Base-by-base conservation (phyloP, 1,139 yeast species). In the Casaregolazyma lundiana region DNA sequence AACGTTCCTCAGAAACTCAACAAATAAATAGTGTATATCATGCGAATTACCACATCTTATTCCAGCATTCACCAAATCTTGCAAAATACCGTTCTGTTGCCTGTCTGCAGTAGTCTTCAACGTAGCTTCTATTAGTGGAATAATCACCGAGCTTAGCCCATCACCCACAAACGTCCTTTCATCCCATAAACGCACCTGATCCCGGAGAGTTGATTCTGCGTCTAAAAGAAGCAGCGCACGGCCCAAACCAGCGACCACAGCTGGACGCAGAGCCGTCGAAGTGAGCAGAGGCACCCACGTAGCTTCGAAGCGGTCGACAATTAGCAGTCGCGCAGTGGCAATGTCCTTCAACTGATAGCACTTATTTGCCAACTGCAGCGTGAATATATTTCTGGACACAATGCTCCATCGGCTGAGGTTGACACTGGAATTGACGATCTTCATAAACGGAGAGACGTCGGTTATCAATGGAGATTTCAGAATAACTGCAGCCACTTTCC, bases 321-420 rank as follows among this genome's bases (percentile, higher is more conserved):
- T 51, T 38, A 58, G 44, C 13, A 48, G 44, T 20, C 43, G 15
- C 1, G 64, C 57, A 38, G 49, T 48, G 8, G 42, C 45, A 3
- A 36, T 20, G 11, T 53, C 45, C 13, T 55, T 53, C 16, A 54
- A 44, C 7, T 49, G 45, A 56, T 59, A 60, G 44, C 50, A 53
- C 41, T 56, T 54, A 44, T 60, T 59, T 6, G 64, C 62, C 7
- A 55, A 43, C 29, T 53, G 57, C 16, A 61, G 46, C 24, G 53
- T 49, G 35, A 60, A 57, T 6, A 49, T 51, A 34, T 54, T 55
- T 26, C 47, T 46, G 35, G 55, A 60, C n/a, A 51, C 43, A 6
- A 40, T 47, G 8, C 55, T 38, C 63, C 62, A 60, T 41, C 48
- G 44, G 18, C 53, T 44, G 4, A 58, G 50, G 20, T 54, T 52